Conservation (phyloP, 352 stramenopile genomes). For the Phytopythium cucurbitacearum region DNA sequence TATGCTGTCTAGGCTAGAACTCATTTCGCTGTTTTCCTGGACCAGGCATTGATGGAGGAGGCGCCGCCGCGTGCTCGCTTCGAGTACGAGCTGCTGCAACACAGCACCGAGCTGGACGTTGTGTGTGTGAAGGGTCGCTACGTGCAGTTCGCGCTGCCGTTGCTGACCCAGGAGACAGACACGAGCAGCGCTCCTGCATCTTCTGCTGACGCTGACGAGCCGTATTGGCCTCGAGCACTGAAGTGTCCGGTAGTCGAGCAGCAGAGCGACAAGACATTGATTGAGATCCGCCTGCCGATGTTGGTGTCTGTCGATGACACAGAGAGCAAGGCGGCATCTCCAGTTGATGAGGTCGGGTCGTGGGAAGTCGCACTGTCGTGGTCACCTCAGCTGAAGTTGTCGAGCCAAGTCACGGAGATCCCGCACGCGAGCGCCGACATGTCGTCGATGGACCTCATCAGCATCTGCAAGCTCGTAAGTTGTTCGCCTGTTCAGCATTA, state of each 20-base stretch:
- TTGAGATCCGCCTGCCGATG: constrained; percentile 2
- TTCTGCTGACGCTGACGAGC: neutral
- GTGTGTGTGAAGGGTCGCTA: constrained; percentile 11
- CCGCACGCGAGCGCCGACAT: constrained; percentile 15
- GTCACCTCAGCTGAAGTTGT: constrained; percentile 24
- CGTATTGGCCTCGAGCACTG: neutral
- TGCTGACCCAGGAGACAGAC: constrained; percentile 15
- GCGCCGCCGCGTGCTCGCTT: constrained; percentile 24
- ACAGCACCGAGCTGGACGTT: constrained; percentile 24
- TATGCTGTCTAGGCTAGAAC: neutral
- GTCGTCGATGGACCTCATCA: constrained; percentile 33
- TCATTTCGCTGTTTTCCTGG: neutral
- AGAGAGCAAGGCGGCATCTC: neutral
- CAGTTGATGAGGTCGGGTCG: neutral
- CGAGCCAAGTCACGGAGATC: constrained; percentile 33
- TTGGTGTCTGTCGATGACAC: neutral
- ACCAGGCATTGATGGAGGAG: constrained; percentile 9
- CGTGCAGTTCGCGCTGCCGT: constrained; percentile 29
- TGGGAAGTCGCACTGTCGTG: constrained; percentile 18
- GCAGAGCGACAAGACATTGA: neutral
- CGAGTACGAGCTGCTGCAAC: constrained; percentile 42
- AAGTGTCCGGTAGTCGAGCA: neutral
- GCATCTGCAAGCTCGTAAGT: constrained; percentile 29
- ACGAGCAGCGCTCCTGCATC: too few species aligned
- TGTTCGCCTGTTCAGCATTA: neutral